Base-by-base conservation (phyloP, 2,329 filamentous ascomycete species). In the Microcera coccophila region DNA sequence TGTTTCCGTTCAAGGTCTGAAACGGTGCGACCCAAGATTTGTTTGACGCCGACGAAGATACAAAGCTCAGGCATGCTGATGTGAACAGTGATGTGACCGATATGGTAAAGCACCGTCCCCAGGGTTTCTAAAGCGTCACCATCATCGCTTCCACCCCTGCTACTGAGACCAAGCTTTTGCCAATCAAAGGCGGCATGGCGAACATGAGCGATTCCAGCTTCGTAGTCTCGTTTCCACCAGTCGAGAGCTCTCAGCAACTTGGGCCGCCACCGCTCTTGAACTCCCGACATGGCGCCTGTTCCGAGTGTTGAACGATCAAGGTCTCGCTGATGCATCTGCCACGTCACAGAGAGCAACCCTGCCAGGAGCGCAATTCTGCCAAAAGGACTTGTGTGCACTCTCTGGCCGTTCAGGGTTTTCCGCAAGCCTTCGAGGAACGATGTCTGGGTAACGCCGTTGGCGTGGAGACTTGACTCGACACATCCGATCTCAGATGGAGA, bases 161-260 rank as follows among this genome's bases (percentile, higher is more conserved):
- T 57, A 32, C 54, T 57, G 19, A 56, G 22, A 1, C 56, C 56
- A 4, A 59, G 32, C 11, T 55, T 54, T 33, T 59, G 56, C 56
- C 56, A 59, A 39, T 59, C 56, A 44, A 59, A 59, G 3, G 56
- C 55, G 18, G 56, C 56, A 19, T 59, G 56, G 7, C 57, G 44
- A 5, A 59, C 52, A 34, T 59, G 56, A 5, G 56, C 56, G 29
- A 59, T 48, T 3, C 56, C 56, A 19, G 59, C 55, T 12, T 59
- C 56, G 8, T 59, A 59, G 33, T 59, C 56, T 17, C 59, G 57
- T 38, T 59, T 59, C 56, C 56, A 59, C 56, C 56, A 59, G 38
- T 59, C 56, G 41, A 59, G 59, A 3, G 56, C 56, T 11, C 56
- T 36, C 5, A 59, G 36, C 9, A 59, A 18, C 28, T 59, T 59